Evolutionary conservation across 768 basidiomycete genomes (phyloP).

Genomic region (Pleurotus tuber-regium): DNA sequence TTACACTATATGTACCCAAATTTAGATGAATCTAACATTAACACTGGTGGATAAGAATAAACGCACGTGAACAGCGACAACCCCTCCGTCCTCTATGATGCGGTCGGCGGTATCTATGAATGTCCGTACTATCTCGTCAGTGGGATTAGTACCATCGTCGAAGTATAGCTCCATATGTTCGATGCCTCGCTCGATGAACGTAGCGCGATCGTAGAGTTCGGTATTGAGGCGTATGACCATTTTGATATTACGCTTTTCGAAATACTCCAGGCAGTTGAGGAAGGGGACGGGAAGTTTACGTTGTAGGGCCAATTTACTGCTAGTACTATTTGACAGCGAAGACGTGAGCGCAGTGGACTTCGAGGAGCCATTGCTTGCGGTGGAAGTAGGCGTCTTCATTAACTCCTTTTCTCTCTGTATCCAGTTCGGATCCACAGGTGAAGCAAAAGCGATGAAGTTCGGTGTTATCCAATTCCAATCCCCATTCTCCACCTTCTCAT

Average conservation of each 20-base stretch:
- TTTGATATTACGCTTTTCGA: conserved; percentile 82
- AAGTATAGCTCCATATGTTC: conserved; percentile 93
- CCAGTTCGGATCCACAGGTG: conserved; percentile 80
- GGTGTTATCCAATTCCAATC: conserved; percentile 97
- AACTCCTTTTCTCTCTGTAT: conserved; percentile 75
- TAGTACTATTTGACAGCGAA: conserved; percentile 30
- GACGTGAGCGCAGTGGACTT: conserved; percentile 17
- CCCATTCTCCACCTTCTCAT: conserved; percentile 94
- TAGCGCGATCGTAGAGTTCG: conserved; percentile 78
- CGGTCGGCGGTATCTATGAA: conserved; percentile 87
- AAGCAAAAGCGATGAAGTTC: conserved; percentile 91
- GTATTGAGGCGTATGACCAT: conserved; percentile 94
- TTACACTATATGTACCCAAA: conserved; percentile 63
- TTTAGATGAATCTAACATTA: conserved; percentile 10
- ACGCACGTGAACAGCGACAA: conserved; percentile 85
- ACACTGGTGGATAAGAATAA: conserved; percentile 16
- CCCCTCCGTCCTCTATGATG: conserved; percentile 73
- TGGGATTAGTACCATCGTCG: conserved; percentile 97
- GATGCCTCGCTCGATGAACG: conserved; percentile 83
- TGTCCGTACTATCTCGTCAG: conserved; percentile 89
- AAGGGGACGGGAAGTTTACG: conserved; percentile 79
- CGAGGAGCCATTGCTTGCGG: conserved; percentile 23
- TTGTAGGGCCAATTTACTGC: conserved; percentile 54
- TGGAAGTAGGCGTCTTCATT: conserved; percentile 37
- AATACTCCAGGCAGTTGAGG: conserved; percentile 90